Percentiles rank a stretch among this genome's conserved stretches.
These are phyloP conservation scores for Penicillium dipodomyicola DNA, from an alignment of 495 filamentous ascomycete genomes.

Conservation along the genomic window DNA sequence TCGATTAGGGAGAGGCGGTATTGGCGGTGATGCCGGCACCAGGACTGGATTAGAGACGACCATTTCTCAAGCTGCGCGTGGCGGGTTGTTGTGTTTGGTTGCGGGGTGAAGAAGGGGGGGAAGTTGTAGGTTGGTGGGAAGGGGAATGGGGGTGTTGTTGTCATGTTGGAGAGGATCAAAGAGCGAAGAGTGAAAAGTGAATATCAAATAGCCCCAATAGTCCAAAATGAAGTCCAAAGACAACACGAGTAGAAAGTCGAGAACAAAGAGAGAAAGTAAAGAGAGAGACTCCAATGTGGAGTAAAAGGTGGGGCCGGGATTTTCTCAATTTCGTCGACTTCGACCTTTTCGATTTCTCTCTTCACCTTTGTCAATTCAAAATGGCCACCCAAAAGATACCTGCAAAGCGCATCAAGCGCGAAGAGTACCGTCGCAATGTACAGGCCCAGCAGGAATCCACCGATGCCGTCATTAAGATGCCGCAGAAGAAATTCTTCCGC, in stretches of 20 bases:
- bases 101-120: constrained; percentile 61
- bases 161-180: constrained; percentile 2
- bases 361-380: neutral
- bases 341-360: constrained; percentile 7
- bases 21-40: constrained; percentile 72
- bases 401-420: constrained; percentile 70
- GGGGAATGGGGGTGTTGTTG: constrained; percentile 30
- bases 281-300: constrained; percentile 8
- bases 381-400: constrained; percentile 26
- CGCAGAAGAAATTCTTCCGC: constrained; percentile 91
- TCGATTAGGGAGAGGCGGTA: constrained; percentile 68
- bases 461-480: constrained; percentile 52
- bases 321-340: constrained; percentile 12
- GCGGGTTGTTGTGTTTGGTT: constrained; percentile 74
- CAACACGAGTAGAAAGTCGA: neutral
- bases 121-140: constrained; percentile 50
- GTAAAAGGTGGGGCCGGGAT: constrained; percentile 17
- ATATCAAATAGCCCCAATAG: neutral
- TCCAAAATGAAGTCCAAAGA: neutral
- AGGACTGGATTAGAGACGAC: constrained; percentile 79
- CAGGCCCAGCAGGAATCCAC: constrained; percentile 28
- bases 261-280: constrained; percentile 4
- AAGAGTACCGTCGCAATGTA: constrained; percentile 60
- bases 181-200: neutral
- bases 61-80: constrained; percentile 78